Base-by-base conservation (phyloP, 306 rosid genomes). In the Betula pendula region DNA sequence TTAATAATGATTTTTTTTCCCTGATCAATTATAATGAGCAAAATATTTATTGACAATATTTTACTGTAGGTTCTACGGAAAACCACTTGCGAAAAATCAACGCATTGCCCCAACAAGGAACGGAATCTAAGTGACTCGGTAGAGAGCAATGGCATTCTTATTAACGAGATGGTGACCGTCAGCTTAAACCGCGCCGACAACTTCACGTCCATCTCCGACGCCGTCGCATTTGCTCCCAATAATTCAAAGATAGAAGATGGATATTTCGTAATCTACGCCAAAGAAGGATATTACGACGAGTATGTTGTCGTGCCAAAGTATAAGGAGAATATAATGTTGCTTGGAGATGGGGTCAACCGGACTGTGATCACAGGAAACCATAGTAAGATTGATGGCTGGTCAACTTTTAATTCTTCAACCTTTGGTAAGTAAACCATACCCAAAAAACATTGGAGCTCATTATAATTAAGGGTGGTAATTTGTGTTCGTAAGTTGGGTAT, bases 311-410 rank as follows among this genome's bases (percentile, higher is more conserved):
- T 93, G 27, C 86, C 90, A 47, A 89, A 74, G 42, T 33, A 81
- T 2, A 93, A 90, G 88, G 87, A 74, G 72, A 87, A 82, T 14
- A 70, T 93, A 5, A 59, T 93, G 83, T 84, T 93, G 43, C 73
- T 93, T 27, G 97, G 97, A 63, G 97, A 93, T 80, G 97, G 97
- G 19, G 86, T 93, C 62, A 86, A 89, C 44, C 76, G 40, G 42
- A 93, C 96, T 47, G 59, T 90, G 70, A 85, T 93, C 51, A 84
- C 96, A 0, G 97, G 96, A 24, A 89, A 90, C 60, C 96, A 85
- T 20, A 93, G 81, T 68, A 81, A 87, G 3, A 72, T 85, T 0
- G 94, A 89, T 85, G 94, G 92, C 38, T 93, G 94, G 96, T 85
- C 89, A 17, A 87, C 97, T 75, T 90, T 76, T 75, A 87, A 93